Conservation (phyloP, 768 basidiomycete species). For the Leccinum pellstonianum region DNA sequence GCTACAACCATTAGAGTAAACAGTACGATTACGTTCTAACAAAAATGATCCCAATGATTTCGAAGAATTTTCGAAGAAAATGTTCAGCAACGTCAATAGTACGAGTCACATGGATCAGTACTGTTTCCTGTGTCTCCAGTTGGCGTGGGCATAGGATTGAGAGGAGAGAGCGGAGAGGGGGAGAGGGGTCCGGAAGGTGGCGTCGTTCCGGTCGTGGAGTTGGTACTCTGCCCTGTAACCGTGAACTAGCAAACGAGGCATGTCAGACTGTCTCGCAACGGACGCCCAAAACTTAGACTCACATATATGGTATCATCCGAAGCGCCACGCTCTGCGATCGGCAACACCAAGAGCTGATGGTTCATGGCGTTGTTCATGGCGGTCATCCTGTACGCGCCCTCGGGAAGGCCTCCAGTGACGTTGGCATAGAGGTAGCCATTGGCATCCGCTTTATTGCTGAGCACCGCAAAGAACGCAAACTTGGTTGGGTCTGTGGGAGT, state of each 20-base stretch:
- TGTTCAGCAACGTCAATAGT: not conserved
- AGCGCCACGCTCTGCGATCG: slow-evolving; percentile 40
- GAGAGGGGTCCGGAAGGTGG: slow-evolving; percentile 4
- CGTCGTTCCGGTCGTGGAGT: slow-evolving; percentile 5
- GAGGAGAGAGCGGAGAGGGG: not conserved
- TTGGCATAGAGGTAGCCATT: slow-evolving; percentile 45
- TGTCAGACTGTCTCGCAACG: slow-evolving; percentile 4
- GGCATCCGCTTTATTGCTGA: slow-evolving; percentile 44
- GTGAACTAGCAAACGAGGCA: slow-evolving; percentile 23
- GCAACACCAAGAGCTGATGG: slow-evolving; percentile 40
- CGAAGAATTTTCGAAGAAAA: not conserved
- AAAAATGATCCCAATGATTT: slow-evolving; percentile 1
- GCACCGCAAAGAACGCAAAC: slow-evolving; percentile 60
- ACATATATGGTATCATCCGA: slow-evolving; percentile 44
- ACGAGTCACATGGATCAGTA: slow-evolving; percentile 5
- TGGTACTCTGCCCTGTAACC: slow-evolving; percentile 20
- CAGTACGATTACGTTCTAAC: slow-evolving; percentile 11
- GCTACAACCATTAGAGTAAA: slow-evolving; percentile 1
- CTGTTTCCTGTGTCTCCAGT: slow-evolving; percentile 1
- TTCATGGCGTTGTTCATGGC: slow-evolving; percentile 47
- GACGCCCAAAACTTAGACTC: slow-evolving; percentile 12
- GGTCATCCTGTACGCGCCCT: slow-evolving; percentile 49
- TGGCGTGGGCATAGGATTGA: not conserved
- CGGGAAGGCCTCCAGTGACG: slow-evolving; percentile 53
- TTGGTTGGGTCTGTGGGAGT: slow-evolving; percentile 45